Conservation (phyloP, 1,139 yeast species). For the Suhomyces coccinellae region DNA sequence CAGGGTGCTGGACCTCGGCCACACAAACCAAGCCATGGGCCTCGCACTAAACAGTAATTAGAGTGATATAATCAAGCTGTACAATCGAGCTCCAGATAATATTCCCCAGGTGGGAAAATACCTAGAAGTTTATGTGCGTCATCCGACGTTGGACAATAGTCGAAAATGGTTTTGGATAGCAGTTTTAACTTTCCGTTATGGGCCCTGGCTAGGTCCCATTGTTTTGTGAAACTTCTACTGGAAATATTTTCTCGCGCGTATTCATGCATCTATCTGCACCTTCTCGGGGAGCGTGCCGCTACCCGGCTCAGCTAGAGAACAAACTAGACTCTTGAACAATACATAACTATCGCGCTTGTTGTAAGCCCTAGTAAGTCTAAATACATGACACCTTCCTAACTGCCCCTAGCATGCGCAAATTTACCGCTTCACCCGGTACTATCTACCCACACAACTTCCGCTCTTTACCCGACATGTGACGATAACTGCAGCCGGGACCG, state of each 20-base stretch:
- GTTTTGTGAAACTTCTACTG: not conserved
- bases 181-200: not conserved
- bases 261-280: not conserved
- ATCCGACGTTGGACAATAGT: conserved; percentile 1
- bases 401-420: not conserved
- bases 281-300: conserved; percentile 5
- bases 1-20: too few relatives aligned
- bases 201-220: not conserved
- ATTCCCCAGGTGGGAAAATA: not conserved
- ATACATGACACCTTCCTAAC: not conserved
- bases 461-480: not conserved
- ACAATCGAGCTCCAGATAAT: not conserved
- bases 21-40: too few relatives aligned
- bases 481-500: too few relatives aligned
- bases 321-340: not conserved
- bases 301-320: not conserved
- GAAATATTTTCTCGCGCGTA: not conserved
- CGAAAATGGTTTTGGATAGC: not conserved
- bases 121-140: not conserved
- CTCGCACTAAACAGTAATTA: not conserved
- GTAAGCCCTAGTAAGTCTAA: not conserved
- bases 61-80: conserved; percentile 1
- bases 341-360: not conserved
- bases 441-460: not conserved
- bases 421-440: not conserved